Conservation (phyloP, 2,329 filamentous ascomycete genomes). For the Thermomyces lanuginosus region DNA sequence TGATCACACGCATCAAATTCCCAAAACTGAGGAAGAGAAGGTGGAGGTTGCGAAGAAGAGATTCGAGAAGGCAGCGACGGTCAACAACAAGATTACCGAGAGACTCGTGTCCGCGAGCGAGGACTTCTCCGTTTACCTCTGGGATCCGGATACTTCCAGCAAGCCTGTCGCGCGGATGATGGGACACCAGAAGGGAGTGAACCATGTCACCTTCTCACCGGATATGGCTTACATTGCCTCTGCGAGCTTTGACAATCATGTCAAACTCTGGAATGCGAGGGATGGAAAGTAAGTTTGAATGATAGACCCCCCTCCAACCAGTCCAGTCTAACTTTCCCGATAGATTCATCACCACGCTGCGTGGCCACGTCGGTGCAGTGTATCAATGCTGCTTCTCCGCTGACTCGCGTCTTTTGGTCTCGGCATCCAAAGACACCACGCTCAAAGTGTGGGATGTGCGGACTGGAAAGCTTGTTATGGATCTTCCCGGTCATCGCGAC, state of each 20-base stretch:
- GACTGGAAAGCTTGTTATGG: constrained; percentile 62
- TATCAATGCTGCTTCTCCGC: constrained; percentile 89
- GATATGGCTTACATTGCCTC: constrained; percentile 79
- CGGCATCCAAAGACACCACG: constrained; percentile 79
- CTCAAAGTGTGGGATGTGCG: constrained; percentile 89
- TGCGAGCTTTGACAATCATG: constrained; percentile 83
- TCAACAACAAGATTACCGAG: constrained; percentile 63
- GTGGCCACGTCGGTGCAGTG: constrained; percentile 79
- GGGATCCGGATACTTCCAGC: constrained; percentile 61
- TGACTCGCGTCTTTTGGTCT: constrained; percentile 77
- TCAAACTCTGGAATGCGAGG: constrained; percentile 74
- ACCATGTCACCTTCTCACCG: constrained; percentile 86
- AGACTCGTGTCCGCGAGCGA: constrained; percentile 79
- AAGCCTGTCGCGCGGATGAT: constrained; percentile 78
- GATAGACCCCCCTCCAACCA: too few relatives aligned
- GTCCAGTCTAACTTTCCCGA: constrained; percentile 4
- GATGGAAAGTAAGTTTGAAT: constrained; percentile 42
- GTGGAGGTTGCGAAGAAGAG: constrained; percentile 58
- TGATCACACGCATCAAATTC: constrained; percentile 61
- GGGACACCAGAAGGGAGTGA: constrained; percentile 95
- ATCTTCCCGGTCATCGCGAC: constrained; percentile 79
- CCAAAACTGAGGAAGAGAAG: constrained; percentile 53
- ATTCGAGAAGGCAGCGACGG: constrained; percentile 69
- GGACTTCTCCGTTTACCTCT: constrained; percentile 92
- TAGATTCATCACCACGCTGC: constrained; percentile 70